Evolutionary conservation across 805 yeast species (phyloP), one percentile per base, ranked within the genome.

Genomic region (Saccharomycopsis selenospora): DNA sequence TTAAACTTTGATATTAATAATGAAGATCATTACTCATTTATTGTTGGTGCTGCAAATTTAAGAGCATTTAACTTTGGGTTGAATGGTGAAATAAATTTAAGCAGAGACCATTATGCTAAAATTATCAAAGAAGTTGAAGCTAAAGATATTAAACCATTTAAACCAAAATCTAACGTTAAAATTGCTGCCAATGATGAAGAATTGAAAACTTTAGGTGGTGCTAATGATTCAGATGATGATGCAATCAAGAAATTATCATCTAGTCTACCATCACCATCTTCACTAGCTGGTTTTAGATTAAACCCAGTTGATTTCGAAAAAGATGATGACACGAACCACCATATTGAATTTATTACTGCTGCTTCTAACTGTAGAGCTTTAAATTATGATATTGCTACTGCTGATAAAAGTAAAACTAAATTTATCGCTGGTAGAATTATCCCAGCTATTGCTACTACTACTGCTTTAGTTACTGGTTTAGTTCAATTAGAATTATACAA

Each of bases 371-470:
- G 95, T 67, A 82, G 99, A 65, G 99, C 99, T 25, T 72, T 80
- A 67, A 91, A 89, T 68, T 91, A 91, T 62, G 76, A 79, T 36
- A 89, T 91, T 57, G 95, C 88, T 61, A 71, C 88, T 10, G 97
- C 91, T 30, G 97, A 91, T 61, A 79, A 81, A 54, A 80, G 82
- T 45, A 87, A 85, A 70, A 93, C 99, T 33, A 93, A 93, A 70
- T 88, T 91, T 60, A 91, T 93, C 64, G 99, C 99, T 4, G 99
- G 99, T 43, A 82, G 95, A 67, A 93, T 93, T 57, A 93, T 93
- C 57, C 99, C 99, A 13, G 99, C 99, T 18, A 93, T 93, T 71
- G 99, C 99, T 30, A 93, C 99, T 2, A 93, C 99, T 1, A 93
- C 99, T n/a, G 95, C 97, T 7, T 71, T 90, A 57, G 99, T 93